Evolutionary conservation across 495 filamentous ascomycete species (phyloP), one percentile per base, ranked within the genome.

Genomic region (Cryomyces minteri): DNA sequence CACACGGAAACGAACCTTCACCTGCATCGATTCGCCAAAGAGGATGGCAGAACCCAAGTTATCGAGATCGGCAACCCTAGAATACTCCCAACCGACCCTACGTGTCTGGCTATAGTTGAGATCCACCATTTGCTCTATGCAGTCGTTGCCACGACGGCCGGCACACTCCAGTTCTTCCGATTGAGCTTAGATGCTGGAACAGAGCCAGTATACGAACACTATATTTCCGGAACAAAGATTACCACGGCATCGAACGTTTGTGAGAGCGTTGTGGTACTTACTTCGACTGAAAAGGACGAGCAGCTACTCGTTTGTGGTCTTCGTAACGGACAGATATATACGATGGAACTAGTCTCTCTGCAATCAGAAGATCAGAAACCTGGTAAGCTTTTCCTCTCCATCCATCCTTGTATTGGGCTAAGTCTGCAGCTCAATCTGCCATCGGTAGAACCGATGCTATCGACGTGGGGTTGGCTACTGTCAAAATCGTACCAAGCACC

Each of bases 311-410:
- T 55, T 4, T 56, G 57, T 40, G 59, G 59, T 2, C 49, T 54
- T 18, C 57, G 59, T 29, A 51, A 62, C 32, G 59, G 59, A 8
- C 48, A 40, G 8, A n/a, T 59, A 18, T 46, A 11, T 28, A 34
- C 3, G 1, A 46, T 43, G 6, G 41, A 38, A 28, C 25, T 43
- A 43, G 12, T 37, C 40, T 31, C 28, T 8, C n/a, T 37, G 40
- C 11, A 43, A 25, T 31, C 10, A 48, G 44, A 29, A 32, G 33
- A 32, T 46, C 30, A 5, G 4, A 12, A 11, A 7, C 29, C 25
- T 40, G 10, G 10, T 10, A 18, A 39, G 28, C 34, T 12, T 40
- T 5, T 28, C 34, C 3, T 1, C 1, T 37, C 12, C 34, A 9
- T 9, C 34, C 9, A 37, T 37, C 34, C 34, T 37, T 12, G 12